These are phyloP conservation scores for Lactarius akahatsu DNA, from an alignment of 768 basidiomycete species.

Conservation along the genomic window DNA sequence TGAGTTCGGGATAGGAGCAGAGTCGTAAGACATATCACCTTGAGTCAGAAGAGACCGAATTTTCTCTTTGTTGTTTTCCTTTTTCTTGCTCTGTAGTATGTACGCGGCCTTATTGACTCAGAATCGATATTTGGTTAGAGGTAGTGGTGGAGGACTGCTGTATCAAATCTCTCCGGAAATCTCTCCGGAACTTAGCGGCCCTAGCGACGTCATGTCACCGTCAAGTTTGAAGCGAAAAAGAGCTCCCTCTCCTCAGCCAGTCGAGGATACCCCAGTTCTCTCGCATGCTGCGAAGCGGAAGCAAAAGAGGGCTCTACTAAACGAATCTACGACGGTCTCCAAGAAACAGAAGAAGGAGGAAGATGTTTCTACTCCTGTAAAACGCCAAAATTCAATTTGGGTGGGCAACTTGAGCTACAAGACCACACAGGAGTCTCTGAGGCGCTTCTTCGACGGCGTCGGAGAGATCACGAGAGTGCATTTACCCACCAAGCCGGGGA, in stretches of 20 bases:
- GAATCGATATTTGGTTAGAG: too few species aligned
- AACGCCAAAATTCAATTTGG: slow-evolving; percentile 89
- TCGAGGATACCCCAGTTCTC: slow-evolving; percentile 50
- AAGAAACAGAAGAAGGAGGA: slow-evolving; percentile 40
- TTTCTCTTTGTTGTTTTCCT: too few species aligned
- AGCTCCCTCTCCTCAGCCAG: slow-evolving; percentile 14
- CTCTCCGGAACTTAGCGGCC: background rate
- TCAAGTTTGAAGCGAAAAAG: slow-evolving; percentile 15
- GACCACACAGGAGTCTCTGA: slow-evolving; percentile 74
- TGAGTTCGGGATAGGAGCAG: slow-evolving; percentile 36
- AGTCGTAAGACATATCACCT: too few species aligned
- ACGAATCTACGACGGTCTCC: slow-evolving; percentile 36
- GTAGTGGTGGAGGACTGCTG: too few species aligned
- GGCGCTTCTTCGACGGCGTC: slow-evolving; percentile 63
- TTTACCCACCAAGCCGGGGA: slow-evolving; percentile 74
- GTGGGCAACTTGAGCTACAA: slow-evolving; percentile 93
- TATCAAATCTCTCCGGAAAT: background rate
- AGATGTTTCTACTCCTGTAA: slow-evolving; percentile 34
- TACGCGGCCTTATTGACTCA: too few species aligned
- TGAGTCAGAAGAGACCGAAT: too few species aligned
- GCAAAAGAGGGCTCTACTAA: slow-evolving; percentile 49
- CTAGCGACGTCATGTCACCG: background rate
- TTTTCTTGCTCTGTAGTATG: too few species aligned
- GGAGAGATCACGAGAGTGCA: slow-evolving; percentile 79
- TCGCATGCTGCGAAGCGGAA: slow-evolving; percentile 75